Percentiles rank a stretch among this genome's conserved stretches.
phyloP scores from a whole-genome alignment of 2,329 filamentous ascomycete genomes.

The Orbilia ellipsospora region DNA sequence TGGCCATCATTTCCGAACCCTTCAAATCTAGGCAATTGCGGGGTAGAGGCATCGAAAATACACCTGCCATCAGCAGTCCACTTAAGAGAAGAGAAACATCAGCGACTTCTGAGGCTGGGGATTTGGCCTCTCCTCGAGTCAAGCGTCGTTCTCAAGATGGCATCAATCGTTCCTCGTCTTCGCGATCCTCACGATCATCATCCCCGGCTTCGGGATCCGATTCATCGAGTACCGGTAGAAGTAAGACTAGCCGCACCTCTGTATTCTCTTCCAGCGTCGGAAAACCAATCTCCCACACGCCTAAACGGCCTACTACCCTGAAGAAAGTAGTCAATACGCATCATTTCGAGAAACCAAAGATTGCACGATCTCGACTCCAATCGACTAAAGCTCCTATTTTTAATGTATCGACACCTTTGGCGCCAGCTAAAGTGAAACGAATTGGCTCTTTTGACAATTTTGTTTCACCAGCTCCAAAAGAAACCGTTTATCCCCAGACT shows the following conservation, averaged over 20 bases:
- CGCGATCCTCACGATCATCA: conserved; percentile 69
- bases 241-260: conserved; percentile 68
- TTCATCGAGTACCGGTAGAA: conserved; percentile 63
- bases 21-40: conserved; percentile 66
- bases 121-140: conserved; percentile 83
- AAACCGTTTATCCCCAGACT: conserved; percentile 52
- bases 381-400: conserved; percentile 57
- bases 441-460: conserved; percentile 59
- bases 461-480: conserved; percentile 43
- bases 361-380: conserved; percentile 57
- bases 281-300: conserved; percentile 63
- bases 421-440: conserved; percentile 57
- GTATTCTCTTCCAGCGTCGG: conserved; percentile 60
- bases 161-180: conserved; percentile 69
- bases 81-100: conserved; percentile 90
- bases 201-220: conserved; percentile 64
- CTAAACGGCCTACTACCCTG: conserved; percentile 56
- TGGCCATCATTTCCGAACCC: conserved; percentile 63
- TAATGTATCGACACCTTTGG: conserved; percentile 52
- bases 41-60: conserved; percentile 64
- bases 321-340: conserved; percentile 52
- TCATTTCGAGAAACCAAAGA: conserved; percentile 57
- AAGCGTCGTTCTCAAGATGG: conserved; percentile 87
- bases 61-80: conserved; percentile 75
- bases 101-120: conserved; percentile 84